Evolutionary conservation across 805 yeast genomes (phyloP).

Genomic region (Brettanomyces nanus): DNA sequence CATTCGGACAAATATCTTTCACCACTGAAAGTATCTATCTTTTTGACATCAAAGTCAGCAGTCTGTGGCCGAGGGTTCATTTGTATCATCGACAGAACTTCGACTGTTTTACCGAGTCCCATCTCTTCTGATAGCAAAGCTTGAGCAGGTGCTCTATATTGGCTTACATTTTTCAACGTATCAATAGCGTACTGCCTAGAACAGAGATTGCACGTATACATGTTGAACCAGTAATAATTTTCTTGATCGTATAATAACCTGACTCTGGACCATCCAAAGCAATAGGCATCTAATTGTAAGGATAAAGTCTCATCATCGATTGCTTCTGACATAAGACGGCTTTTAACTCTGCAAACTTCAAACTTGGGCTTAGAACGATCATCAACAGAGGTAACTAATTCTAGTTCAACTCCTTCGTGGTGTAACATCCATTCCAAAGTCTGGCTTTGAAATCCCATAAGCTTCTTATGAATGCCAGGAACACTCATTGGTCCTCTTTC

Average conservation of each 20-base stretch:
- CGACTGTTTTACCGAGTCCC: constrained; percentile 96
- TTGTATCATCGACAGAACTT: constrained; percentile 57
- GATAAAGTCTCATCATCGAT: constrained; percentile 20
- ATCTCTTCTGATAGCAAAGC: constrained; percentile 89
- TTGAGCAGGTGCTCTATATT: constrained; percentile 28
- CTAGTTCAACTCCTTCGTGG: constrained; percentile 34
- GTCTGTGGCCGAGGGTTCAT: constrained; percentile 46
- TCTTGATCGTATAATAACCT: constrained; percentile 1
- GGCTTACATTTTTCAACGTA: background rate
- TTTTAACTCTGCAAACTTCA: background rate
- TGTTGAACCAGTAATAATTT: constrained; percentile 36
- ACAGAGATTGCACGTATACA: constrained; percentile 40
- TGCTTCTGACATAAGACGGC: background rate
- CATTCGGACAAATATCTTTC: constrained; percentile 40
- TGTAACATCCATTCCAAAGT: constrained; percentile 50
- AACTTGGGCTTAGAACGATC: constrained; percentile 1
- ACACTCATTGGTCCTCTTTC: constrained; percentile 7
- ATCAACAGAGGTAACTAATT: constrained; percentile 10
- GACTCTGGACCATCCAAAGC: constrained; percentile 47
- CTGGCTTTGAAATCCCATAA: constrained; percentile 39
- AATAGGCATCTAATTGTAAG: constrained; percentile 30
- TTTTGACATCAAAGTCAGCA: constrained; percentile 13
- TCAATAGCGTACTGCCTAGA: constrained; percentile 24
- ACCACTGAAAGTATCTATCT: constrained; percentile 31
- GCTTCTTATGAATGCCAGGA: constrained; percentile 15